Evolutionary conservation across 441 rosid genomes (phyloP).

Genomic region (Arabidopsis lyrata): DNA sequence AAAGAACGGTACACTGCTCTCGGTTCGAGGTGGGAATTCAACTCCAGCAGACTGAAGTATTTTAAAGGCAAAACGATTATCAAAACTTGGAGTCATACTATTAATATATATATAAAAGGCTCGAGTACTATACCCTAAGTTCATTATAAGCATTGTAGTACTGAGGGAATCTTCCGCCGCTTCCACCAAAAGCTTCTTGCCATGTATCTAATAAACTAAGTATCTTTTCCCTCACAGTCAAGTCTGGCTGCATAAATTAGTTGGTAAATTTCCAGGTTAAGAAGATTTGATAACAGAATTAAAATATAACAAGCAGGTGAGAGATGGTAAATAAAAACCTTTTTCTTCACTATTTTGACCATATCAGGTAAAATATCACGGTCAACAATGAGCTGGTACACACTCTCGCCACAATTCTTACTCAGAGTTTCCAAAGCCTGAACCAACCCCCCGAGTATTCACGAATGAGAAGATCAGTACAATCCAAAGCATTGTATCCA

Average conservation of each 20-base stretch:
- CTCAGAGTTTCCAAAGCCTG: constrained; percentile 94
- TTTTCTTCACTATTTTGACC: constrained; percentile 97
- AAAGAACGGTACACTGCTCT: constrained; percentile 81
- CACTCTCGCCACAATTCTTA: constrained; percentile 92
- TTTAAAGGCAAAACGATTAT: constrained; percentile 18
- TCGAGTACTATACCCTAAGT: constrained; percentile 65
- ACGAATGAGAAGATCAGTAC: constrained; percentile 5
- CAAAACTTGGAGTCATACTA: constrained; percentile 7
- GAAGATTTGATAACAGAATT: constrained; percentile 18
- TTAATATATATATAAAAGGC: neutral
- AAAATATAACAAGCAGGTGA: constrained; percentile 33
- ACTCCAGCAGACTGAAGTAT: constrained; percentile 79
- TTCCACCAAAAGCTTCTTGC: constrained; percentile 98
- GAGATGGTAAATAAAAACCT: constrained; percentile 52
- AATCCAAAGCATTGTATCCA: constrained; percentile 1
- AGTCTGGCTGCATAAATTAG: constrained; percentile 75
- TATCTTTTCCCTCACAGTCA: constrained; percentile 92
- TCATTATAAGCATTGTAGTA: constrained; percentile 87
- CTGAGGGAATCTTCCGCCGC: constrained; percentile 85
- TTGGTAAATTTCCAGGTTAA: constrained; percentile 31
- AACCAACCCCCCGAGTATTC: constrained; percentile 39
- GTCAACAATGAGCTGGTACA: constrained; percentile 89
- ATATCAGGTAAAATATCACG: constrained; percentile 94
- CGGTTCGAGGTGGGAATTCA: constrained; percentile 93
- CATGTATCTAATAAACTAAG: constrained; percentile 89